phyloP scores from a whole-genome alignment of 2,329 filamentous ascomycete genomes.

The Cylindrodendrum hubeiense region DNA sequence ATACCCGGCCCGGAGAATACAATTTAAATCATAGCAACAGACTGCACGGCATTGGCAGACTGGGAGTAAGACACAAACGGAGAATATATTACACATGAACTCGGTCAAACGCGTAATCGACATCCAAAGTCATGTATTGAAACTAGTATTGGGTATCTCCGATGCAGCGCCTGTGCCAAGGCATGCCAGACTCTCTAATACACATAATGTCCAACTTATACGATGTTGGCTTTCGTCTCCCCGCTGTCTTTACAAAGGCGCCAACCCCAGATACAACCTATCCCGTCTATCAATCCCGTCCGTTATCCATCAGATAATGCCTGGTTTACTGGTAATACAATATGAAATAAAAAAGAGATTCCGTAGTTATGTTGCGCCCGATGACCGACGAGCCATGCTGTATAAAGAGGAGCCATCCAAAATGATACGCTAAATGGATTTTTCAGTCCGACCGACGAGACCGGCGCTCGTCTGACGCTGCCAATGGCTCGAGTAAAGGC shows the following conservation, averaged over 20 bases:
- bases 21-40: conserved; percentile 11
- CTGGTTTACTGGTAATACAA: conserved; percentile 34
- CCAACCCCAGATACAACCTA: conserved; percentile 2
- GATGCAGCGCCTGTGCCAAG: conserved; percentile 16
- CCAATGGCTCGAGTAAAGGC: conserved; percentile 47
- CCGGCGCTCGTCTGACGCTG: conserved; percentile 28
- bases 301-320: conserved; percentile 18
- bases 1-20: conserved; percentile 19
- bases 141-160: conserved; percentile 41
- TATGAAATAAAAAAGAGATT: conserved; percentile 23
- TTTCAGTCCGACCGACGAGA: conserved; percentile 27
- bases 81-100: neutral
- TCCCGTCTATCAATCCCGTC: conserved; percentile 21
- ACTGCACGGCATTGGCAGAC: conserved; percentile 4
- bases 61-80: neutral
- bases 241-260: neutral
- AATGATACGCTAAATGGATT: conserved; percentile 29
- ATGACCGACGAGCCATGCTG: conserved; percentile 28
- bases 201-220: conserved; percentile 10
- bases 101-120: neutral
- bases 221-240: conserved; percentile 1
- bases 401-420: conserved; percentile 28
- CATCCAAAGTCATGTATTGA: conserved; percentile 24
- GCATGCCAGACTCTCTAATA: conserved; percentile 24
- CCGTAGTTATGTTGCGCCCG: conserved; percentile 1